These are phyloP conservation scores for Trypanosoma melophagium DNA, from an alignment of 208 protist species.

Conservation along the genomic window DNA sequence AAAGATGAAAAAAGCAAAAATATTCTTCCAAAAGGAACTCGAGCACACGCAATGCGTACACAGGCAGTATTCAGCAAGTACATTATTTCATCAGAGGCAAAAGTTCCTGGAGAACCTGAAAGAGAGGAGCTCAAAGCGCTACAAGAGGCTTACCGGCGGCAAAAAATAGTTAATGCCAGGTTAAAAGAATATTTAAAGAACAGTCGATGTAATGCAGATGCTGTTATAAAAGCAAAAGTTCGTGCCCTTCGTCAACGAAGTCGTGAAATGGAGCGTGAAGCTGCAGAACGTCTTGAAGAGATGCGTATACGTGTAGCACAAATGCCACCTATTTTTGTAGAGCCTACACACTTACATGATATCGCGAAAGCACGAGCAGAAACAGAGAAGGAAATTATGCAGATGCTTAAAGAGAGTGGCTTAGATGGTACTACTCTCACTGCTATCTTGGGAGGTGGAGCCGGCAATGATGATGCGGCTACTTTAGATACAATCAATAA, in stretches of 20 bases:
- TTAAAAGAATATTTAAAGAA: conserved; percentile 60
- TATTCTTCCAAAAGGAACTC: conserved; percentile 58
- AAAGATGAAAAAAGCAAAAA: conserved; percentile 1
- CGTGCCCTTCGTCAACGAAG: conserved; percentile 42
- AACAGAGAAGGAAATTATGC: conserved; percentile 67
- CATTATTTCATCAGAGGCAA: conserved; percentile 35
- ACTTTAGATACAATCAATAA: neutral
- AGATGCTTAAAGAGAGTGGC: conserved; percentile 64
- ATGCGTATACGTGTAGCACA: conserved; percentile 69
- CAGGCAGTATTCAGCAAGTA: conserved; percentile 68
- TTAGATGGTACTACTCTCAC: conserved; percentile 58
- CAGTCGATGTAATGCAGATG: conserved; percentile 46
- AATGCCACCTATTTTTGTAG: conserved; percentile 81
- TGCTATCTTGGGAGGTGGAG: conserved; percentile 33
- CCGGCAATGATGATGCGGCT: neutral
- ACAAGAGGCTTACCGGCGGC: conserved; percentile 22
- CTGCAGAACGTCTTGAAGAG: conserved; percentile 53
- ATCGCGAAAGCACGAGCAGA: conserved; percentile 56
- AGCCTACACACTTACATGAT: conserved; percentile 69
- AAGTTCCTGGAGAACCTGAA: conserved; percentile 27
- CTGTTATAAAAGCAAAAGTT: conserved; percentile 62
- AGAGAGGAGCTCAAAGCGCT: conserved; percentile 31
- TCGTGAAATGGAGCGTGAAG: conserved; percentile 51
- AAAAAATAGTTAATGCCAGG: conserved; percentile 59
- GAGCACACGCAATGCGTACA: conserved; percentile 75